These are phyloP conservation scores for Lotmaria passim DNA, from an alignment of 208 protist species.

Conservation along the genomic window DNA sequence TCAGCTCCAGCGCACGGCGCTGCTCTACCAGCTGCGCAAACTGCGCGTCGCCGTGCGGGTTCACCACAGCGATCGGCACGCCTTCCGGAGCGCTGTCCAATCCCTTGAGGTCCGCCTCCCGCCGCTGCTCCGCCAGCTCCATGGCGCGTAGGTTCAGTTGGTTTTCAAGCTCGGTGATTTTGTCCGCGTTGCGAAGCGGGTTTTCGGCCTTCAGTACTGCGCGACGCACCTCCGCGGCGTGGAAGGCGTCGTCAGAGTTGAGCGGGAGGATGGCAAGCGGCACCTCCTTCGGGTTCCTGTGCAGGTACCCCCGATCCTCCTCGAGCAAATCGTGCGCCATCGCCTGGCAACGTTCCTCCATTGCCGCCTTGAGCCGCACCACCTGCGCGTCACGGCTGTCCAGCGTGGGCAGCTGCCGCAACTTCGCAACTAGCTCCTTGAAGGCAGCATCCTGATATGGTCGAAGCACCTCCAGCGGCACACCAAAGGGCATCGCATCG, in stretches of 20 bases:
- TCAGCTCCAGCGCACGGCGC: constrained; percentile 47
- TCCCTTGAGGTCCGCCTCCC: constrained; percentile 42
- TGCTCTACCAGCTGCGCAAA: constrained; percentile 58
- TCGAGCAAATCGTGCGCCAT: constrained; percentile 54
- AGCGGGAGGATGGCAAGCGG: constrained; percentile 46
- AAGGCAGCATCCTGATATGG: constrained; percentile 46
- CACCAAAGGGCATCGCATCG: constrained; percentile 35
- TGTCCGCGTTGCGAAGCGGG: constrained; percentile 41
- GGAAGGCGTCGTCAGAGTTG: constrained; percentile 36
- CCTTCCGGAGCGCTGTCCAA: constrained; percentile 54
- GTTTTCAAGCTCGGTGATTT: constrained; percentile 61
- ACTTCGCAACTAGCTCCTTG: constrained; percentile 26
- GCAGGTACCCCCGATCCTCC: constrained; percentile 50
- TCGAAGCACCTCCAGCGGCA: constrained; percentile 52
- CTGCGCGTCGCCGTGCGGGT: constrained; percentile 47
- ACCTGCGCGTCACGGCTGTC: constrained; percentile 28
- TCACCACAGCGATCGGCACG: constrained; percentile 48
- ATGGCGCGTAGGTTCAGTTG: constrained; percentile 65
- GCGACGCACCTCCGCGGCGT: constrained; percentile 38
- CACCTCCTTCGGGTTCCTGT: constrained; percentile 46
- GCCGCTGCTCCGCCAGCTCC: constrained; percentile 52
- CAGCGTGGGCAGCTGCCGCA: constrained; percentile 27
- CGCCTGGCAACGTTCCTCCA: constrained; percentile 63
- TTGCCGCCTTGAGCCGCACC: constrained; percentile 30
- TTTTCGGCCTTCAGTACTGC: constrained; percentile 31